phyloP scores from a whole-genome alignment of 495 filamentous ascomycete species.

The Cenococcum geophilum region DNA sequence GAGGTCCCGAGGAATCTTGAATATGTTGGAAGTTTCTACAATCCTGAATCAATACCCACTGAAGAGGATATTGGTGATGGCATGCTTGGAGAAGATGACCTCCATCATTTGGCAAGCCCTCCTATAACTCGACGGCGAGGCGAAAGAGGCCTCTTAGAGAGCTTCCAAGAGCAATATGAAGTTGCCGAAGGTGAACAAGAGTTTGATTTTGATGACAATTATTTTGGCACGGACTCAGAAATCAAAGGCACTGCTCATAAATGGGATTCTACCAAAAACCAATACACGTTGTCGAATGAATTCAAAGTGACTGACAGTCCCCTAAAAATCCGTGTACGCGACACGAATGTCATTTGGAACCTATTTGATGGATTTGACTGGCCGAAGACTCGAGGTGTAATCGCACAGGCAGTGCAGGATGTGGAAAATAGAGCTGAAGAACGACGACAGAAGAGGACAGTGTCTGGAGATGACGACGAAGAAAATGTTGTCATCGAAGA shows the following conservation, averaged over 20 bases:
- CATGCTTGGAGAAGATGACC: slow-evolving; percentile 44
- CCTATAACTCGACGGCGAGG: slow-evolving; percentile 43
- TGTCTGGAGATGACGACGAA: slow-evolving; percentile 53
- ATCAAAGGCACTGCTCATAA: slow-evolving; percentile 64
- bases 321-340: slow-evolving; percentile 68
- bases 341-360: slow-evolving; percentile 95
- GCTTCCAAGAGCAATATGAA: slow-evolving; percentile 54
- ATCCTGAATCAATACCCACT: slow-evolving; percentile 37
- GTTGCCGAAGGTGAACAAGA: slow-evolving; percentile 43
- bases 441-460: slow-evolving; percentile 48
- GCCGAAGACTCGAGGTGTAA: slow-evolving; percentile 77
- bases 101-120: slow-evolving; percentile 36
- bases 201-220: slow-evolving; percentile 71
- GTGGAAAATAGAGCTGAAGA: slow-evolving; percentile 78
- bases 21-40: slow-evolving; percentile 60
- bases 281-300: slow-evolving; percentile 60
- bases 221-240: slow-evolving; percentile 58
- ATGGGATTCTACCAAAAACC: slow-evolving; percentile 70
- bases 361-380: slow-evolving; percentile 98
- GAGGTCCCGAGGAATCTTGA: slow-evolving; percentile 49
- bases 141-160: slow-evolving; percentile 57
- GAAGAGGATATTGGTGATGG: slow-evolving; percentile 45
- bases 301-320: slow-evolving; percentile 61
- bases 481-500: slow-evolving; percentile 84
- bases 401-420: slow-evolving; percentile 75